These are phyloP conservation scores for Orychophragmus violaceus DNA, from an alignment of 345 rosid species.

Conservation along the genomic window DNA sequence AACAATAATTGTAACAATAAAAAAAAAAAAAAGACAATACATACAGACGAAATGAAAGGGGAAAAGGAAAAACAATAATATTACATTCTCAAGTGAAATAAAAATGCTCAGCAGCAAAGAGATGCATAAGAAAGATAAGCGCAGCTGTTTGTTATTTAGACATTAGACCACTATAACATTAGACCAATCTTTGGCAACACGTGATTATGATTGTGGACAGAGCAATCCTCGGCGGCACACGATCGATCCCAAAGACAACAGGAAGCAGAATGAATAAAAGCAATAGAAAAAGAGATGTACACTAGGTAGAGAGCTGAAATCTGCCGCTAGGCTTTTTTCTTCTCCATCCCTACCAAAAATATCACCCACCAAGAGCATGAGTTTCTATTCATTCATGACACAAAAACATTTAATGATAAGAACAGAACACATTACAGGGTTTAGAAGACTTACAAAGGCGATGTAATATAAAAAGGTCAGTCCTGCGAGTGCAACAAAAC, in stretches of 20 bases:
- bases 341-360: slow-evolving; percentile 81
- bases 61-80: not conserved
- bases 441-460: slow-evolving; percentile 55
- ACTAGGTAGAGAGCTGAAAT: slow-evolving; percentile 70
- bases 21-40: not conserved
- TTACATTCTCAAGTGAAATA: slow-evolving; percentile 14
- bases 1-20: too few relatives aligned
- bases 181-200: not conserved
- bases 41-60: not conserved
- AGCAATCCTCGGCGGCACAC: slow-evolving; percentile 7
- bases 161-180: slow-evolving; percentile 8
- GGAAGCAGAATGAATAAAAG: not conserved
- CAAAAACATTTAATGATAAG: not conserved
- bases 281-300: not conserved
- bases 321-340: slow-evolving; percentile 69
- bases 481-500: slow-evolving; percentile 71
- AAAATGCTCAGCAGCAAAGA: slow-evolving; percentile 10
- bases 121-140: slow-evolving; percentile 11
- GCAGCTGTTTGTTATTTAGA: slow-evolving; percentile 18
- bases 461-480: slow-evolving; percentile 76
- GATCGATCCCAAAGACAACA: slow-evolving; percentile 15
- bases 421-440: not conserved
- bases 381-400: not conserved
- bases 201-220: slow-evolving; percentile 1
- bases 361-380: not conserved